Evolutionary conservation across 2,329 filamentous ascomycete species (phyloP).

Genomic region (Chaetomiaceae sp.): DNA sequence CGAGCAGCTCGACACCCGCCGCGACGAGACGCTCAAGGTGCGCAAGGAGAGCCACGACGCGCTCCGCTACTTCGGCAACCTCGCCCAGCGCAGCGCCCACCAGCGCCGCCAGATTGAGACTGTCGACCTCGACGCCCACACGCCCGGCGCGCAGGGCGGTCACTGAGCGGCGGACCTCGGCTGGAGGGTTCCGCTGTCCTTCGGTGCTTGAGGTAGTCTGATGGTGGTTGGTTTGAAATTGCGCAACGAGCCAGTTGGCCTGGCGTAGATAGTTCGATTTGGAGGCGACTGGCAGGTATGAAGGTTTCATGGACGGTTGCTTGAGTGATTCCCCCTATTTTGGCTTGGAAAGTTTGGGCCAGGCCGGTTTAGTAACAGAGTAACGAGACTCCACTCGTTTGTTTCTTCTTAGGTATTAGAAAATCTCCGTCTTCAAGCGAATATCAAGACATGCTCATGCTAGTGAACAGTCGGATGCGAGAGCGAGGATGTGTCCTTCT

Average conservation of each 20-base stretch:
- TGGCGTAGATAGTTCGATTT: background rate
- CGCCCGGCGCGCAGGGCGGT: conserved; percentile 20
- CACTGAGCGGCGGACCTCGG: conserved; percentile 1
- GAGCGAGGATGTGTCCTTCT: too few species aligned
- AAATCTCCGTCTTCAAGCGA: background rate
- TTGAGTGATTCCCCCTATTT: conserved; percentile 5
- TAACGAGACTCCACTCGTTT: conserved; percentile 15
- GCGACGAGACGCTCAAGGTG: conserved; percentile 77
- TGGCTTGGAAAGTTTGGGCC: background rate
- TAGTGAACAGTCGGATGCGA: too few species aligned
- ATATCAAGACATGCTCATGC: too few species aligned
- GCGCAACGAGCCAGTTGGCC: background rate
- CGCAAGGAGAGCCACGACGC: conserved; percentile 80
- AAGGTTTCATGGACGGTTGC: background rate
- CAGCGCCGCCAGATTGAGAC: conserved; percentile 45
- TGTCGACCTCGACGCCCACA: conserved; percentile 51
- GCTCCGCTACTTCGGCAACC: conserved; percentile 81
- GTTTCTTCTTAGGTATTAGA: conserved; percentile 1
- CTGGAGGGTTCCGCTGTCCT: background rate
- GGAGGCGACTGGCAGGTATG: background rate
- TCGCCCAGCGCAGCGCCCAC: conserved; percentile 60
- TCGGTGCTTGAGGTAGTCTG: conserved; percentile 2
- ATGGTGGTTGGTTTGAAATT: background rate
- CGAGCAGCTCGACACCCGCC: conserved; percentile 71
- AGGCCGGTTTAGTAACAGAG: background rate